Evolutionary conservation across 2,329 filamentous ascomycete genomes (phyloP), one percentile per base, ranked within the genome.

Genomic region (Fusarium compactum): DNA sequence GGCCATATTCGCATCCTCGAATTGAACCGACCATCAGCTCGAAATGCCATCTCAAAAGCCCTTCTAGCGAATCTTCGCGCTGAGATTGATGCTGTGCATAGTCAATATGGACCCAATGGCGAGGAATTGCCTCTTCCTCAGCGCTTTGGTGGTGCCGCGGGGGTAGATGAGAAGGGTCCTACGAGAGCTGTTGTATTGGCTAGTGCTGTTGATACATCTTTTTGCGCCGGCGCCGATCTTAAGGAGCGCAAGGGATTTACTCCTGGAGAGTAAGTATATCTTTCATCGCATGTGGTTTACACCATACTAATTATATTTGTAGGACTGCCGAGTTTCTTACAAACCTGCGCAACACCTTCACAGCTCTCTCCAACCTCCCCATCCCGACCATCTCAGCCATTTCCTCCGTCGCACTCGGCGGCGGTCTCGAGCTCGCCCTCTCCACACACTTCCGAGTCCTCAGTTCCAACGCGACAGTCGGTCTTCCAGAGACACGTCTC

Each of bases 161-260:
- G 82, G 0, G 74, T 79, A 6, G 82, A 84, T 62, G 72, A 84
- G 68, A 83, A 80, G 65, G 86, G 85, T 1, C 86, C 87, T 0
- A 98, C 95, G 18, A 85, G 96, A 70, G 95, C 93, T 4, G 80
- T 99, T 72, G 89, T 99, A 43, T 75, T 99, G 18, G 92, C 93
- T 14, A 97, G 93, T 76, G 93, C 93, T 43, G 87, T 93, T n/a
- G 93, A 98, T 74, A 85, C 89, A 25, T 92, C 90, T 75, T 99
- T 99, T 80, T 99, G 96, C 80, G 94, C 96, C 0, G 96, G 96
- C 40, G 96, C 96, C 6, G 96, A 99, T 78, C 82, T 99, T 76
- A 98, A 98, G 79, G 95, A 98, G 84, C 85, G 95, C 29, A 87
- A 87, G 62, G 88, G 86, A 6, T 96, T 98, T 81, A 91, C 89